phyloP scores from a whole-genome alignment of 257 asterid genomes.

The Fraxinus anomala region DNA sequence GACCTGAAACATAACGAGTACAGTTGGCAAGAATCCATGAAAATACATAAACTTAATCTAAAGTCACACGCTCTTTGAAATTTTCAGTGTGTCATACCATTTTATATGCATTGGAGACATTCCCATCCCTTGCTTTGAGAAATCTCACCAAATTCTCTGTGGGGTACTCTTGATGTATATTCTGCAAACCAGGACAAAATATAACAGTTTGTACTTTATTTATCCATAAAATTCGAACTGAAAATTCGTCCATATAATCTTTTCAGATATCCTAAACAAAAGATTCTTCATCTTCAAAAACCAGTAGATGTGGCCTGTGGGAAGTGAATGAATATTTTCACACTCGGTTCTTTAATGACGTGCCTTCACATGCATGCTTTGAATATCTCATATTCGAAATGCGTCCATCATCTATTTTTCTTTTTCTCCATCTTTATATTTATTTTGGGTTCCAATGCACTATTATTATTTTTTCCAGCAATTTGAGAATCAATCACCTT shows the following conservation, averaged over 20 bases:
- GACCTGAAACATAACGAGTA: slow-evolving; percentile 50
- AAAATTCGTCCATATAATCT: neutral
- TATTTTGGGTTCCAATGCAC: neutral
- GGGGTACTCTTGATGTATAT: slow-evolving; percentile 64
- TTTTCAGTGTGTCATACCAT: slow-evolving; percentile 54
- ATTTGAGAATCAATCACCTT: neutral
- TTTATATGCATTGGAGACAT: slow-evolving; percentile 57
- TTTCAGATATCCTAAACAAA: neutral
- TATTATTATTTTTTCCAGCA: slow-evolving; percentile 18
- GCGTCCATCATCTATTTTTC: too few relatives aligned
- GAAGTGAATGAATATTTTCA: too few relatives aligned
- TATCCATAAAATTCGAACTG: neutral
- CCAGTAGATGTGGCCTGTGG: too few relatives aligned
- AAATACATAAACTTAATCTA: neutral
- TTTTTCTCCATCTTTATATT: too few relatives aligned
- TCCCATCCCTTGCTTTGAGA: slow-evolving; percentile 90
- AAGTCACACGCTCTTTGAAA: neutral
- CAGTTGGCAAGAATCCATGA: slow-evolving; percentile 21
- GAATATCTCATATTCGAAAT: too few relatives aligned
- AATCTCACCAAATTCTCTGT: slow-evolving; percentile 69
- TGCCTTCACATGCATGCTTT: too few relatives aligned
- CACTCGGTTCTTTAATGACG: too few relatives aligned
- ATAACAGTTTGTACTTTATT: neutral
- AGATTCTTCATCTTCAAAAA: neutral
- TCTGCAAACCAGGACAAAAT: slow-evolving; percentile 43